phyloP scores from a whole-genome alignment of 495 filamentous ascomycete genomes.

The Lepraria neglecta region DNA sequence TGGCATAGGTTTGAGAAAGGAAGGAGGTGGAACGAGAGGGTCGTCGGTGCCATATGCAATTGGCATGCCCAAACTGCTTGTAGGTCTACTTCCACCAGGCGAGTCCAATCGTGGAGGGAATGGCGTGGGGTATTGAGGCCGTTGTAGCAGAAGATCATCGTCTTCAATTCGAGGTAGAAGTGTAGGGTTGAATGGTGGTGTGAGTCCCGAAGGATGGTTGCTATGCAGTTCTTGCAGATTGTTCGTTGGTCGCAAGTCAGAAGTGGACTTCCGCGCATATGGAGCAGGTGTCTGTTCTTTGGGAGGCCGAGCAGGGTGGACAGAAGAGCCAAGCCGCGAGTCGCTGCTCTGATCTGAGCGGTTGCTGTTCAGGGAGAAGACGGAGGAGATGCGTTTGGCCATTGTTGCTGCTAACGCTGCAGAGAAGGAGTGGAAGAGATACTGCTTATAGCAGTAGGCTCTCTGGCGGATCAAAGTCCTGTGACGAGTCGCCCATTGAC shows the following conservation, averaged over 20 bases:
- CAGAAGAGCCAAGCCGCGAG: conserved; percentile 11
- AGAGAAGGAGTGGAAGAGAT: background rate
- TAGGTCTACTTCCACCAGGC: conserved; percentile 8
- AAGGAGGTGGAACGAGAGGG: conserved; percentile 9
- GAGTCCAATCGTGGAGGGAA: background rate
- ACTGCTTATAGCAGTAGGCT: background rate
- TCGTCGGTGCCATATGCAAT: background rate
- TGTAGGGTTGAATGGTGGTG: conserved; percentile 14
- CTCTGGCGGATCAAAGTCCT: background rate
- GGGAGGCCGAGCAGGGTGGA: conserved; percentile 14
- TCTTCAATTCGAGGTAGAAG: conserved; percentile 15
- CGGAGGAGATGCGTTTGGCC: conserved; percentile 24
- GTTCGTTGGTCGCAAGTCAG: conserved; percentile 13
- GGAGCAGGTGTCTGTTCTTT: conserved; percentile 13
- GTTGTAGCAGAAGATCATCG: conserved; percentile 7
- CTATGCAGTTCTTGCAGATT: conserved; percentile 8
- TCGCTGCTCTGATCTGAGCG: conserved; percentile 24
- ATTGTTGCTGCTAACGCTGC: conserved; percentile 3
- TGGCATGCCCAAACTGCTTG: conserved; percentile 5
- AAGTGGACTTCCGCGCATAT: conserved; percentile 2
- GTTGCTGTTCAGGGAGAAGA: conserved; percentile 23
- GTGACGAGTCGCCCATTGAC: background rate
- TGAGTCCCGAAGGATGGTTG: conserved; percentile 9
- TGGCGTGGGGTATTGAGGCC: background rate
- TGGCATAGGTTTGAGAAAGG: conserved; percentile 16